Evolutionary conservation across 768 basidiomycete genomes (phyloP).

Genomic region (Trametes villosa): DNA sequence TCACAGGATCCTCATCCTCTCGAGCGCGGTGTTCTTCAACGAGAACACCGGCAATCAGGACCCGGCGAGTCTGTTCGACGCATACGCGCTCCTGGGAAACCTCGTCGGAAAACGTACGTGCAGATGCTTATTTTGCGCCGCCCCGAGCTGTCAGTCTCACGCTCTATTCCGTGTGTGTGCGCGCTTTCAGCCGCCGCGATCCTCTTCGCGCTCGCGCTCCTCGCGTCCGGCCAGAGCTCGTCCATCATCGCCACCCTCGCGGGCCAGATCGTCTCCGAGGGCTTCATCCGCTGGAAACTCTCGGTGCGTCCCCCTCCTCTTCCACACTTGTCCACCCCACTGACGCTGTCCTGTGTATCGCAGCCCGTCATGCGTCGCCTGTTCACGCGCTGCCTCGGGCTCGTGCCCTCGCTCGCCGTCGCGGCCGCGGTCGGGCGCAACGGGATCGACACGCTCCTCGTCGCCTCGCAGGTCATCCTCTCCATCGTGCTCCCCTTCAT

Average conservation of each 20-base stretch:
- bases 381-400: constrained; percentile 77
- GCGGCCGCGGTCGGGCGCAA: constrained; percentile 69
- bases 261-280: constrained; percentile 90
- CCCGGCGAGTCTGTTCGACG: constrained; percentile 83
- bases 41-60: constrained; percentile 43
- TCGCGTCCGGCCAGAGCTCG: constrained; percentile 88
- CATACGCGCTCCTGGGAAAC: constrained; percentile 71
- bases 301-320: constrained; percentile 49
- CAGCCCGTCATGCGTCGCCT: constrained; percentile 81
- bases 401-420: constrained; percentile 82
- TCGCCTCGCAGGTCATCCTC: constrained; percentile 83
- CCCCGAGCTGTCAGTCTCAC: neutral
- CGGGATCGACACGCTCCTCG: constrained; percentile 81
- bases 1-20: constrained; percentile 77
- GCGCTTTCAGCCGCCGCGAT: constrained; percentile 65
- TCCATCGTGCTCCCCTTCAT: constrained; percentile 86
- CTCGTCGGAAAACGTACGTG: constrained; percentile 65
- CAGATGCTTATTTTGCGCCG: neutral
- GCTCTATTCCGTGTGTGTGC: neutral
- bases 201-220: constrained; percentile 86
- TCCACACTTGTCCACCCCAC: constrained; percentile 15
- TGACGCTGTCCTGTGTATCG: constrained; percentile 22
- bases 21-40: constrained; percentile 81
- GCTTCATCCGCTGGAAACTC: constrained; percentile 85
- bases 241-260: constrained; percentile 89